Evolutionary conservation across 208 protist species (phyloP).

Genomic region (Lotmaria passim): DNA sequence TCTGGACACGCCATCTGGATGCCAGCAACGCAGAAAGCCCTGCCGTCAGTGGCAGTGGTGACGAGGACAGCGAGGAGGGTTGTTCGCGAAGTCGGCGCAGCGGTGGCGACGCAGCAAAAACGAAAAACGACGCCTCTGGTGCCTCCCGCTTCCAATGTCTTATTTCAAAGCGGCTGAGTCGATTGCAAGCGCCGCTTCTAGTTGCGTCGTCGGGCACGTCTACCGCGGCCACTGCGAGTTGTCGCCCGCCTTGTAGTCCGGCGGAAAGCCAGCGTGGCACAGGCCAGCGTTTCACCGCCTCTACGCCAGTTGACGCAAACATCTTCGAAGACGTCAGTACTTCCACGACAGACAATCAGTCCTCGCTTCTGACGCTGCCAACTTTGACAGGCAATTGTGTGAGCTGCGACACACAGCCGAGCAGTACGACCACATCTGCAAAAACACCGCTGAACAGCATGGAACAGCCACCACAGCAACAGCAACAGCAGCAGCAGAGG

Average conservation of each 20-base stretch:
- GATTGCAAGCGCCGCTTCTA: background rate
- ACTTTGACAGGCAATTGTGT: background rate
- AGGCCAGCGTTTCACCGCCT: background rate
- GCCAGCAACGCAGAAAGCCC: background rate
- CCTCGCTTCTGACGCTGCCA: background rate
- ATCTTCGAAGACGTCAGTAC: constrained; percentile 7
- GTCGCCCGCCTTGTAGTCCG: background rate
- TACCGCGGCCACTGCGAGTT: background rate
- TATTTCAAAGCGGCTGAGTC: constrained; percentile 21
- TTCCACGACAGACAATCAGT: background rate
- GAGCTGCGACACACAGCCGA: background rate
- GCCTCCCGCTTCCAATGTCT: constrained; percentile 19
- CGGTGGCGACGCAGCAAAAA: background rate
- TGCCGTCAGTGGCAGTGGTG: background rate
- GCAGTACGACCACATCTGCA: background rate
- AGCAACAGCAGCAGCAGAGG: background rate
- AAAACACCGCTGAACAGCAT: background rate
- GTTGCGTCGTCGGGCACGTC: background rate
- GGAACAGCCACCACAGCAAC: too few species aligned
- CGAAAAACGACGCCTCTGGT: background rate
- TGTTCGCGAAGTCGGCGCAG: background rate
- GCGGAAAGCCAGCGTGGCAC: background rate
- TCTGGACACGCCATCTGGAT: constrained; percentile 15
- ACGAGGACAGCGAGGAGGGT: background rate
- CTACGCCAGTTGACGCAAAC: background rate